A percentile compares a stretch with the other conserved stretches of the same genome.
These are phyloP conservation scores for Sphagnum magellanicum DNA, from an alignment of 228 moss, liverwort and hornwort species.

Conservation along the genomic window DNA sequence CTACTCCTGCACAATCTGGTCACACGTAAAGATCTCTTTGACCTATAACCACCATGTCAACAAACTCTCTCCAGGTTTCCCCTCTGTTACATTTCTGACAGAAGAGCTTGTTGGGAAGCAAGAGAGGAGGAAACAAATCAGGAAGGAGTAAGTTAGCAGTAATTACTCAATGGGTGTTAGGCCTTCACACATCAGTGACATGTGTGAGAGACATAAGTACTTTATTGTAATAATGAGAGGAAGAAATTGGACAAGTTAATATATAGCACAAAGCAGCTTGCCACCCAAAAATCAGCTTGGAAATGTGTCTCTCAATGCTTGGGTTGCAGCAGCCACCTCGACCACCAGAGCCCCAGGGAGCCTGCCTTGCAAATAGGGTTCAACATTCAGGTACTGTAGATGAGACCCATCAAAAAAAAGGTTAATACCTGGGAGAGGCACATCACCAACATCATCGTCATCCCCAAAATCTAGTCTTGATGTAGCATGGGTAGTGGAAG, in stretches of 20 bases:
- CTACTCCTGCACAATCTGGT: no score
- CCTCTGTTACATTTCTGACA: no score
- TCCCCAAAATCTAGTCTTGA: constrained; percentile 43
- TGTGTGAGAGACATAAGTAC: no score
- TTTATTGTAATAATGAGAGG: no score
- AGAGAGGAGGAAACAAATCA: no score
- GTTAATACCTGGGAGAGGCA: constrained; percentile 81
- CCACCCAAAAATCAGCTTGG: neutral
- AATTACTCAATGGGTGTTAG: no score
- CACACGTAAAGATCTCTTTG: no score
- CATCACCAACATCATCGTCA: constrained; percentile 66
- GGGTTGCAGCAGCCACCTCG: constrained; percentile 66
- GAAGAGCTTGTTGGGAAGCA: no score
- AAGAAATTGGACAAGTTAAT: neutral
- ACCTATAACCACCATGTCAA: no score
- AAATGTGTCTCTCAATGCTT: constrained; percentile 14
- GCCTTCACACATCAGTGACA: no score
- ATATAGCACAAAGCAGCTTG: neutral
- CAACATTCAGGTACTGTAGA: constrained; percentile 61
- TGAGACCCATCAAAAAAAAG: constrained; percentile 71
- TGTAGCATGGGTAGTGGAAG: constrained; percentile 10
- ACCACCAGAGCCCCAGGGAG: constrained; percentile 78
- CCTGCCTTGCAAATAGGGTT: constrained; percentile 79
- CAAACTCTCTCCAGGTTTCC: no score
- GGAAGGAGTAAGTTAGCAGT: no score